A percentile compares a stretch with the other conserved stretches of the same genome.
phyloP scores from a whole-genome alignment of 768 basidiomycete species.

The Agaricus sinodeliciosus region DNA sequence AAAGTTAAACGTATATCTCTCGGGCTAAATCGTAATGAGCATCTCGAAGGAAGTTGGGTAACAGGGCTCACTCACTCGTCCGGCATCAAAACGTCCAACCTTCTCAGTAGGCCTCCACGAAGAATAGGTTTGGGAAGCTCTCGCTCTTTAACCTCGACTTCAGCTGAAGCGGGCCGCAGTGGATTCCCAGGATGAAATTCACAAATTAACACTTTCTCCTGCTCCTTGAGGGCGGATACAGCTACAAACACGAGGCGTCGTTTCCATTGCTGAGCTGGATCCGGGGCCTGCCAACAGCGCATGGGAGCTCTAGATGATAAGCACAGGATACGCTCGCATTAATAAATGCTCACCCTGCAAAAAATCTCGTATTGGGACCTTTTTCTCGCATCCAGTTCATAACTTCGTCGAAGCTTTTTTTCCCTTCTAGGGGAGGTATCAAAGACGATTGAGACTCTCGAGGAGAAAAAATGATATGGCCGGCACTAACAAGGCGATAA shows the following conservation, averaged over 20 bases:
- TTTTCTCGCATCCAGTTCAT: conserved; percentile 8
- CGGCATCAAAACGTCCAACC: conserved; percentile 10
- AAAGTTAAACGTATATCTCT: conserved; percentile 9
- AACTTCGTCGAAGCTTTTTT: not conserved
- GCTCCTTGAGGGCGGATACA: not conserved
- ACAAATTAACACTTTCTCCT: not conserved
- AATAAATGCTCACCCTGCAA: not conserved
- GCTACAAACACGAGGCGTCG: conserved; percentile 7
- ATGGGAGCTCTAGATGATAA: conserved; percentile 3
- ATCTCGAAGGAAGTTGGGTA: not conserved
- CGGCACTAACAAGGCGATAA: conserved; percentile 6
- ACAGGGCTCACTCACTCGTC: conserved; percentile 7
- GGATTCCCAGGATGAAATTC: conserved; percentile 2
- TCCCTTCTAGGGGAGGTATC: conserved; percentile 7
- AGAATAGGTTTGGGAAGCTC: not conserved
- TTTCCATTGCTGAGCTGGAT: conserved; percentile 1
- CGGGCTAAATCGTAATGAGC: not conserved
- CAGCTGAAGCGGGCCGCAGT: not conserved
- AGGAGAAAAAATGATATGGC: conserved; percentile 8
- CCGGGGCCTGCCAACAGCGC: conserved; percentile 5
- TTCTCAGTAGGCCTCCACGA: not conserved
- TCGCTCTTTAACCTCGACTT: not conserved
- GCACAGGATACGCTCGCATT: not conserved
- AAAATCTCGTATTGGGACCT: conserved; percentile 1
- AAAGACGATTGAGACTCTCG: not conserved